Base-by-base conservation (phyloP, 306 rosid species). In the Acacia confusa region DNA sequence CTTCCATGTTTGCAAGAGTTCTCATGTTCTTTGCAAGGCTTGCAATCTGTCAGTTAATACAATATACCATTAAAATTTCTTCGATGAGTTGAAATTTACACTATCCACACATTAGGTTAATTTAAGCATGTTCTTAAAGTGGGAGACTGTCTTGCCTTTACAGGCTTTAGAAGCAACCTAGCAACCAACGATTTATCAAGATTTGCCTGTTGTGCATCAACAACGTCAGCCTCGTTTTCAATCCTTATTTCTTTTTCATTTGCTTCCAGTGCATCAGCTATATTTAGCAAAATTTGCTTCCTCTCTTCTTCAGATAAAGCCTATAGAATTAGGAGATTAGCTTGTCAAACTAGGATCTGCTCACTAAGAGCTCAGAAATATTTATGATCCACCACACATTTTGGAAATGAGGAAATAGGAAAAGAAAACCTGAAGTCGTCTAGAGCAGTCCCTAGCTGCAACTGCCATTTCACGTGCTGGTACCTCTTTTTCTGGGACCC, bases 391-490 rank as follows among this genome's bases (percentile, higher is more conserved):
- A 28, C 50, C 24, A 71, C 52, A 75, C 34, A 45, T 24, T 74
- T 60, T 50, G 50, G n/a, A 36, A 80, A 24, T 45, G 15, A n/a
- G 78, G 69, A 55, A 78, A 69, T 20, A 69, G 48, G 2, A 78
- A 63, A 70, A 22, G 75, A 78, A 77, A 24, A 47, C 99, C 98
- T 93, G 99, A 82, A 95, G 97, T 78, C 87, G 86, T 86, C 97
- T 93, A 75, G 99, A 95, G 88, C 98, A 89, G 86, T 92, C 98
- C 90, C 97, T 89, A 53, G 99, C 97, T 75, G 99, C 91, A 87
- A 93, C 89, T 87, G 99, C 99, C 98, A 95, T 95, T 63, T 88
- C 94, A 22, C 94, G 92, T 17, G 93, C 88, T 82, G 89, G 93
- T 81, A 88, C 77, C 72, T 92, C 99, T 74, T 93, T 95, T 25